phyloP scores from a whole-genome alignment of 306 rosid genomes.

The Arachis stenosperma region DNA sequence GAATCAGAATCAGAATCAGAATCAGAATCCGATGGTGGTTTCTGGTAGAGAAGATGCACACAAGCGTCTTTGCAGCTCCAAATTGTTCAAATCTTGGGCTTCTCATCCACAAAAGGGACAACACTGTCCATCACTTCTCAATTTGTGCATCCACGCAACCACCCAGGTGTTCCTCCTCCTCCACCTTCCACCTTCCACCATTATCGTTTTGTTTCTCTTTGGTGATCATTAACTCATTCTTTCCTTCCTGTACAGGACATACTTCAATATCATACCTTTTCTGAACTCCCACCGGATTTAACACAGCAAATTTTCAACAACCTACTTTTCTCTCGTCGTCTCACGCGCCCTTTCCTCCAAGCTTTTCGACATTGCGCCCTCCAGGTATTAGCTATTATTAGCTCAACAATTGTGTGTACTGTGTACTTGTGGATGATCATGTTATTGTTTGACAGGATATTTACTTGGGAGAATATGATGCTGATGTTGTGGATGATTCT shows the following conservation, averaged over 20 bases:
- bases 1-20: no score
- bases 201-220: neutral
- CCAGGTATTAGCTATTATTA: conserved; percentile 54
- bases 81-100: conserved; percentile 47
- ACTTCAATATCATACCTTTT: conserved; percentile 55
- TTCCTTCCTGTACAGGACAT: conserved; percentile 64
- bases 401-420: no score
- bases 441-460: conserved; percentile 64
- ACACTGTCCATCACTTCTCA: conserved; percentile 57
- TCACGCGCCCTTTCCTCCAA: conserved; percentile 56
- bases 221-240: conserved; percentile 19
- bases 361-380: conserved; percentile 87
- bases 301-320: conserved; percentile 84
- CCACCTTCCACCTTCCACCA: neutral
- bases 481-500: conserved; percentile 64
- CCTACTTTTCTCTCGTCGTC: conserved; percentile 57
- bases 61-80: conserved; percentile 54
- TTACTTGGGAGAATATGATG: conserved; percentile 71
- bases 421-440: neutral
- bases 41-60: conserved; percentile 35
- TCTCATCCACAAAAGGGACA: conserved; percentile 45
- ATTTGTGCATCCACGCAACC: conserved; percentile 54
- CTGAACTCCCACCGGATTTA: conserved; percentile 82
- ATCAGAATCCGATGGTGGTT: neutral
- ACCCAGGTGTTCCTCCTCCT: conserved; percentile 47